These are phyloP conservation scores for Sparassis latifolia DNA, from an alignment of 1,284 basidiomycete species.

Conservation along the genomic window DNA sequence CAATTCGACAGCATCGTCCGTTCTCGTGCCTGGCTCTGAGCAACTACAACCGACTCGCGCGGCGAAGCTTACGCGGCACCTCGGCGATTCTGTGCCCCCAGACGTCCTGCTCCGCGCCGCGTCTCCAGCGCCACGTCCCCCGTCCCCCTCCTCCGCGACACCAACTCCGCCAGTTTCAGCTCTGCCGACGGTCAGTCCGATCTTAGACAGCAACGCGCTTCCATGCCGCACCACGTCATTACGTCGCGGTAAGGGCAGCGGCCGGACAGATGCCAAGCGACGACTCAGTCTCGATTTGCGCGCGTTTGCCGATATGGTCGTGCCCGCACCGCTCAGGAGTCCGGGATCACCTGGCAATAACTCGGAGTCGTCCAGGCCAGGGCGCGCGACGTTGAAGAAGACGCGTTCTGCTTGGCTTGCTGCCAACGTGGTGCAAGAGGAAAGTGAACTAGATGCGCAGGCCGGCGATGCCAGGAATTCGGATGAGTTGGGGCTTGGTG, in stretches of 20 bases:
- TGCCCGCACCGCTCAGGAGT: not conserved
- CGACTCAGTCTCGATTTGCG: slow-evolving; percentile 22
- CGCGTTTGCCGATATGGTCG: slow-evolving; percentile 4
- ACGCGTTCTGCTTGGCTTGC: slow-evolving; percentile 2
- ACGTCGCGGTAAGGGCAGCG: slow-evolving; percentile 9
- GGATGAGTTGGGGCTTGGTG: not conserved
- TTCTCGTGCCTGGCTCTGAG: slow-evolving; percentile 12
- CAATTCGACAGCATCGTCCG: slow-evolving; percentile 13
- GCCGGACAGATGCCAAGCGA: slow-evolving; percentile 6
- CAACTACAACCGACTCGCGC: slow-evolving; percentile 25
- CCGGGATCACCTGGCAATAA: not conserved
- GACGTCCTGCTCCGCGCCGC: slow-evolving; percentile 28
- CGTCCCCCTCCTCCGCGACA: slow-evolving; percentile 1
- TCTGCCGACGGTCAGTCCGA: not conserved
- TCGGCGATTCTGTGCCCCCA: slow-evolving; percentile 34
- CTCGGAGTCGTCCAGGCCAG: slow-evolving; percentile 6
- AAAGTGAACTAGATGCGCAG: not conserved
- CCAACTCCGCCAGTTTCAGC: not conserved
- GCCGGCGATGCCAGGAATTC: not conserved
- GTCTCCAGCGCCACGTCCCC: slow-evolving; percentile 12
- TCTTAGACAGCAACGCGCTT: not conserved
- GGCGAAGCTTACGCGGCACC: slow-evolving; percentile 34
- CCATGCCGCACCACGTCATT: slow-evolving; percentile 13
- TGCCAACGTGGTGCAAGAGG: not conserved
- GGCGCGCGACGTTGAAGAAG: slow-evolving; percentile 8